Evolutionary conservation across 2,329 filamentous ascomycete genomes (phyloP).

Genomic region (Xylariaceae sp.): DNA sequence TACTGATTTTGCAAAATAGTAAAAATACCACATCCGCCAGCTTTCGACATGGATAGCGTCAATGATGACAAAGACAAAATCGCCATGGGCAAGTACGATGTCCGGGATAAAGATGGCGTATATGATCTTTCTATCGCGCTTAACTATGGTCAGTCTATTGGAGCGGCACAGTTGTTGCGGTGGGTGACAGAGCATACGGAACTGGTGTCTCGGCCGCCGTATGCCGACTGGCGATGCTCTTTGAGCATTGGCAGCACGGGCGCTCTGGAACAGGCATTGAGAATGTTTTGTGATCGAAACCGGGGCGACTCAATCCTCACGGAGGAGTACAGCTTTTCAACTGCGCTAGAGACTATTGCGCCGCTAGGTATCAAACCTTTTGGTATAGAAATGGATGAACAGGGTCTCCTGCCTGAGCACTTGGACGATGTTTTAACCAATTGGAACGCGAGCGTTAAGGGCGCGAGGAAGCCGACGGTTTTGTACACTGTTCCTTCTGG

Average conservation of each 20-base stretch:
- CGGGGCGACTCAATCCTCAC: constrained; percentile 77
- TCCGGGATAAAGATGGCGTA: constrained; percentile 38
- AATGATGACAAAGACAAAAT: constrained; percentile 40
- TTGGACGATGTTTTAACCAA: constrained; percentile 50
- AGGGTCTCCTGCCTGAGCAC: constrained; percentile 51
- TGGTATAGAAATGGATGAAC: constrained; percentile 50
- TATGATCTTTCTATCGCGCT: constrained; percentile 83
- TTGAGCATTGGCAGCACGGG: constrained; percentile 85
- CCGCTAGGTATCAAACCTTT: constrained; percentile 53
- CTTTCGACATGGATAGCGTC: constrained; percentile 9
- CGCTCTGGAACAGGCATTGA: constrained; percentile 76
- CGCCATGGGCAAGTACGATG: constrained; percentile 80
- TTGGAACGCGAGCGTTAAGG: constrained; percentile 47
- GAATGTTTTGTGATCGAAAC: constrained; percentile 71
- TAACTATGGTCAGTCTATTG: constrained; percentile 89
- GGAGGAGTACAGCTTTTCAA: constrained; percentile 89
- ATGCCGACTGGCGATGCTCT: constrained; percentile 84
- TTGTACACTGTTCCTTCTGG: constrained; percentile 68
- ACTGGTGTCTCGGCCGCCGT: constrained; percentile 81
- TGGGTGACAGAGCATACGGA: constrained; percentile 96
- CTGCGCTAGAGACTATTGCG: constrained; percentile 57
- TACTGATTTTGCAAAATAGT: constrained; percentile 6
- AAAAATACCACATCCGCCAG: constrained; percentile 8
- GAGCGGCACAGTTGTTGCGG: constrained; percentile 81
- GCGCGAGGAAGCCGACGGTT: constrained; percentile 51